Base-by-base conservation (phyloP, 2,329 filamentous ascomycete species). In the Fusarium graminum region DNA sequence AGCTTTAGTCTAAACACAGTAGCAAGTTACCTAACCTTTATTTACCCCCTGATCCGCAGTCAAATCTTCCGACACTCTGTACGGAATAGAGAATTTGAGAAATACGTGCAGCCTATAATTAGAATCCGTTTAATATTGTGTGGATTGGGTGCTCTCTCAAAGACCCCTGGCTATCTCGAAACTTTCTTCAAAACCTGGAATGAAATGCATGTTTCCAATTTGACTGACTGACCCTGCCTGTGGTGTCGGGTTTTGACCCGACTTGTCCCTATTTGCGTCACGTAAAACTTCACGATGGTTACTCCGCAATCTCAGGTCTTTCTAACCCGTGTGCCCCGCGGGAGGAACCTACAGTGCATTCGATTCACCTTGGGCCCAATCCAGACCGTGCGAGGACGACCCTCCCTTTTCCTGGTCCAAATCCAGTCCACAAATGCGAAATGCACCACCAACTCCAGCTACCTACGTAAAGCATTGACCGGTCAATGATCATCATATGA, bases 221-320 rank as follows among this genome's bases (percentile, higher is more conserved):
- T 17, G n/a, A 32, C 19, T n/a, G 22, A 22, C n/a, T 17, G 22
- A 36, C 28, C 25, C 30, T 44, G 50, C 42, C 38, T 72, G 70
- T 73, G 70, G 70, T 65, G 58, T 62, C 71, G 71, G 70, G 67
- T 72, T 71, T 72, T 66, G 42, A 60, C 57, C 62, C 64, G 61
- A 49, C 61, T 62, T 70, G 52, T 71, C 55, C 62, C 64, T 61
- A 49, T 61, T 61, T 70, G 47, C 71, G 60, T 60, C 52, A 64
- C 69, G 52, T 60, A 69, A 68, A 66, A 70, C 51, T 63, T 70
- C 61, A 70, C 59, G 61, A 67, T 62, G 65, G 54, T 56, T 72
- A 64, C 69, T 71, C 69, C 69, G 69, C 67, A 72, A 70, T 72
- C 60, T 72, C 40, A 57, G 54, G 53, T 47, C 47, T 52, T 63